Percentiles rank a stretch among this genome's conserved stretches.
phyloP scores from a whole-genome alignment of 1,284 basidiomycete genomes.

The Austroboletus novae-zelandiae region DNA sequence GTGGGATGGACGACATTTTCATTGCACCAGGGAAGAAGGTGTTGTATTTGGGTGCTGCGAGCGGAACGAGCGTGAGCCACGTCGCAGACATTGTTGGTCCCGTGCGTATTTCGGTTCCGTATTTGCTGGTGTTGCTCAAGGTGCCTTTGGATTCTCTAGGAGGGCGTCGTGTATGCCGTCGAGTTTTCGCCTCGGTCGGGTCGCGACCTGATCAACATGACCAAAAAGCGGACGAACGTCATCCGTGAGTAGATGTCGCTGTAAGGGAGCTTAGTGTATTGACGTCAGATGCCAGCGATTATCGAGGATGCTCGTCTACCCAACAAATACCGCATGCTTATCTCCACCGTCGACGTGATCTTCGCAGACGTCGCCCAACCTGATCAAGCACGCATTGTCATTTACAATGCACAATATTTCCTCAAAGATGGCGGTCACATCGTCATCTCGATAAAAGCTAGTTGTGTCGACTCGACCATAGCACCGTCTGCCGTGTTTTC shows the following conservation, averaged over 20 bases:
- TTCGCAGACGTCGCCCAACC: constrained; percentile 99
- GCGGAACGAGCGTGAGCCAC: constrained; percentile 96
- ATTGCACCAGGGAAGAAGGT: constrained; percentile 96
- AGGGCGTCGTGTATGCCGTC: constrained; percentile 96
- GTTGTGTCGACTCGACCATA: constrained; percentile 96
- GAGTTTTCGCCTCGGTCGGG: constrained; percentile 98
- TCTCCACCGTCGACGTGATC: constrained; percentile 92
- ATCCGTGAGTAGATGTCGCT: constrained; percentile 70
- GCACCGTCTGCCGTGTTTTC: constrained; percentile 91
- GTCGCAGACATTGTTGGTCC: constrained; percentile 98
- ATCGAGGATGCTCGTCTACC: constrained; percentile 96
- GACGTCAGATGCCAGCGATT: constrained; percentile 60
- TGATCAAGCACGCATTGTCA: constrained; percentile 96
- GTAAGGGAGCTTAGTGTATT: not conserved
- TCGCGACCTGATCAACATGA: constrained; percentile 98
- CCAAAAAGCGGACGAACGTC: constrained; percentile 99
- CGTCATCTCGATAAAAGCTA: constrained; percentile 99
- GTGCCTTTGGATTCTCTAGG: constrained; percentile 43
- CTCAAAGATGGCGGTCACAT: constrained; percentile 92
- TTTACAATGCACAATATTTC: constrained; percentile 94
- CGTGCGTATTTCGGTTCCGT: constrained; percentile 44
- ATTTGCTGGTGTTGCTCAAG: constrained; percentile 10
- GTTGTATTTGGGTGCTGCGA: constrained; percentile 95
- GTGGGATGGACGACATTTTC: constrained; percentile 93
- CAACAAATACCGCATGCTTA: constrained; percentile 93